A percentile compares a stretch with the other conserved stretches of the same genome.
These are phyloP conservation scores for Hyaloscypha finlandica DNA, from an alignment of 495 filamentous ascomycete species.

Conservation along the genomic window DNA sequence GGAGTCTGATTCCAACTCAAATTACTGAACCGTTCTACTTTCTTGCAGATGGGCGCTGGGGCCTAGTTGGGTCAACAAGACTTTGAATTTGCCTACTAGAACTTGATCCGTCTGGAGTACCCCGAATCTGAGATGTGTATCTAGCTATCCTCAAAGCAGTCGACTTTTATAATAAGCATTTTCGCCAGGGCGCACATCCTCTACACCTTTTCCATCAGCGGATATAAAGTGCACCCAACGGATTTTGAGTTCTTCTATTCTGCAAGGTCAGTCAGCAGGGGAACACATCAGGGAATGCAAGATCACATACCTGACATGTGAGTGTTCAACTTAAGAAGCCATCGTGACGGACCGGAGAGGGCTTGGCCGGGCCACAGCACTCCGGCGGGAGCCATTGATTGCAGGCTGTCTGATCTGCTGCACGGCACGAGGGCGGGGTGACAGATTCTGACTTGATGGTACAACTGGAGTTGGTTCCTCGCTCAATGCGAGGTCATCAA, in stretches of 20 bases:
- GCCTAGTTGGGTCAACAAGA: not conserved
- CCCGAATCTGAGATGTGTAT: constrained; percentile 11
- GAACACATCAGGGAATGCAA: not conserved
- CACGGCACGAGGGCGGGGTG: constrained; percentile 41
- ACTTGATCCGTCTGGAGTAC: constrained; percentile 2
- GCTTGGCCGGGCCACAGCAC: constrained; percentile 41
- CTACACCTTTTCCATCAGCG: constrained; percentile 7
- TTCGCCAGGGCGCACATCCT: constrained; percentile 15
- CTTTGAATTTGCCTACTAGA: constrained; percentile 16
- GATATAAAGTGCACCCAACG: constrained; percentile 19
- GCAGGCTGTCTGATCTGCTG: constrained; percentile 40
- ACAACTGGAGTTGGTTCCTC: constrained; percentile 82
- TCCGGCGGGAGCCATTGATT: constrained; percentile 34
- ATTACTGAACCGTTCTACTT: too few relatives aligned
- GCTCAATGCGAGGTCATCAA: constrained; percentile 83
- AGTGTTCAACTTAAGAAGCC: constrained; percentile 51
- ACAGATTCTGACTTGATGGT: constrained; percentile 46
- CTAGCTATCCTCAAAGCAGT: constrained; percentile 9
- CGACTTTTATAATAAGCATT: constrained; percentile 18
- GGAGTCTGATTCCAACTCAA: too few relatives aligned
- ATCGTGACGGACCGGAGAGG: constrained; percentile 62
- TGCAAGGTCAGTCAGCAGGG: not conserved
- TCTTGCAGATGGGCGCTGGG: too few relatives aligned
- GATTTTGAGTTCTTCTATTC: constrained; percentile 7
- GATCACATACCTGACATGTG: constrained; percentile 22